Conservation (phyloP, 805 yeast genomes). For the Saccharomycodes ludwigii region DNA sequence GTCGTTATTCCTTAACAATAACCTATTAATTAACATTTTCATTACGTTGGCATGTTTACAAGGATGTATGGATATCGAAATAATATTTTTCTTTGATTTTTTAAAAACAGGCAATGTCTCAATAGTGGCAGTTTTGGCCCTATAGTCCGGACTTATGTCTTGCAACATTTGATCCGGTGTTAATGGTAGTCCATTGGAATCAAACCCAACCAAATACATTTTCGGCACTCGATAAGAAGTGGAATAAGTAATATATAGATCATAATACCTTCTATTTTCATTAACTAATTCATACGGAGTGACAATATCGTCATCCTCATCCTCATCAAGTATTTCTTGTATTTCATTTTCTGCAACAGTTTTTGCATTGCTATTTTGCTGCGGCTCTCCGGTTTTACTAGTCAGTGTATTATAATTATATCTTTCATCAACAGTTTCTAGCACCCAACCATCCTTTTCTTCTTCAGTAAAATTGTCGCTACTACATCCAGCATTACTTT, state of each 20-base stretch:
- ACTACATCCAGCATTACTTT: slow-evolving; percentile 24
- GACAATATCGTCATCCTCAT: slow-evolving; percentile 30
- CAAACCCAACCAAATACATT: slow-evolving; percentile 81
- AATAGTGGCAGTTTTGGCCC: slow-evolving; percentile 92
- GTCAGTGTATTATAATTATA: neutral
- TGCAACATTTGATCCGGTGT: slow-evolving; percentile 88
- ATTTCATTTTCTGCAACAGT: slow-evolving; percentile 18
- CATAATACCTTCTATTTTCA: slow-evolving; percentile 56
- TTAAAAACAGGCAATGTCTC: slow-evolving; percentile 80
- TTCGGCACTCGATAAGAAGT: slow-evolving; percentile 95
- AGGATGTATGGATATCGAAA: slow-evolving; percentile 83
- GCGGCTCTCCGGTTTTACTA: slow-evolving; percentile 4
- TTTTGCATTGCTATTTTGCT: slow-evolving; percentile 7
- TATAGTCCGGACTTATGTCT: slow-evolving; percentile 83
- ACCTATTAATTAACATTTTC: slow-evolving; percentile 72
- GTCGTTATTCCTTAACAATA: slow-evolving; percentile 33
- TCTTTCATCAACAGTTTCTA: slow-evolving; percentile 21
- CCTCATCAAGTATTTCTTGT: slow-evolving; percentile 24
- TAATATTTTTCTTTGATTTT: slow-evolving; percentile 34
- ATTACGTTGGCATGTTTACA: slow-evolving; percentile 92
- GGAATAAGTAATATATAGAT: slow-evolving; percentile 82
- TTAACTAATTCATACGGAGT: slow-evolving; percentile 4
- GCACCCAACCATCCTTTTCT: slow-evolving; percentile 50
- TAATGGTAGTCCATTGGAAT: slow-evolving; percentile 72
- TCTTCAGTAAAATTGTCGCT: slow-evolving; percentile 24